A percentile compares a stretch with the other conserved stretches of the same genome.
These are phyloP conservation scores for Glaciozyma martinii DNA, from an alignment of 768 basidiomycete genomes.

Conservation along the genomic window DNA sequence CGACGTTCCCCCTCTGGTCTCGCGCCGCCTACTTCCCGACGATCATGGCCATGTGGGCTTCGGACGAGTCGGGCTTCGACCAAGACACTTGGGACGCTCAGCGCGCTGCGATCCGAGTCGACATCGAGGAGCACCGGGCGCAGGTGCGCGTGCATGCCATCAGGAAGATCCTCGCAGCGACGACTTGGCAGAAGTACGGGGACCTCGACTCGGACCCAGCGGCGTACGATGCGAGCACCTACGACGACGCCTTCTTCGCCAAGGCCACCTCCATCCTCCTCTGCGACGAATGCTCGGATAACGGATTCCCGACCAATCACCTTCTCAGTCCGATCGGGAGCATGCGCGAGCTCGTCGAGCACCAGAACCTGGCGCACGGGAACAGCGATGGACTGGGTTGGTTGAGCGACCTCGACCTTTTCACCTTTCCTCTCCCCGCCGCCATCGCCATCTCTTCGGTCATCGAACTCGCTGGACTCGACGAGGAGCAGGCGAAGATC, in stretches of 20 bases:
- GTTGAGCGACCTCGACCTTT: too few relatives aligned
- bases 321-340: too few relatives aligned
- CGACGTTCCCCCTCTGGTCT: background rate
- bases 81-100: background rate
- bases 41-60: background rate
- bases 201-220: conserved; percentile 43
- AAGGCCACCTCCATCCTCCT: background rate
- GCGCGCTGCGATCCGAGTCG: background rate
- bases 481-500: too few relatives aligned
- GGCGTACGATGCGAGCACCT: background rate
- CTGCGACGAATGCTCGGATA: background rate
- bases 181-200: conserved; percentile 78
- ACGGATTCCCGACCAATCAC: background rate
- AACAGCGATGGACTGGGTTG: too few relatives aligned
- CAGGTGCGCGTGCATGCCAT: background rate
- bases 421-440: too few relatives aligned
- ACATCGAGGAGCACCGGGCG: background rate
- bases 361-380: too few relatives aligned
- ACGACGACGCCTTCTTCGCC: conserved; percentile 2
- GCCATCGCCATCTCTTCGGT: too few relatives aligned
- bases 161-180: conserved; percentile 54
- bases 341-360: too few relatives aligned
- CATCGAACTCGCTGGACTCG: too few relatives aligned
- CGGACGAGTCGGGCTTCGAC: background rate
- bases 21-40: background rate